Conservation (phyloP, 1,284 basidiomycete genomes). For the Phylloporus sp. region DNA sequence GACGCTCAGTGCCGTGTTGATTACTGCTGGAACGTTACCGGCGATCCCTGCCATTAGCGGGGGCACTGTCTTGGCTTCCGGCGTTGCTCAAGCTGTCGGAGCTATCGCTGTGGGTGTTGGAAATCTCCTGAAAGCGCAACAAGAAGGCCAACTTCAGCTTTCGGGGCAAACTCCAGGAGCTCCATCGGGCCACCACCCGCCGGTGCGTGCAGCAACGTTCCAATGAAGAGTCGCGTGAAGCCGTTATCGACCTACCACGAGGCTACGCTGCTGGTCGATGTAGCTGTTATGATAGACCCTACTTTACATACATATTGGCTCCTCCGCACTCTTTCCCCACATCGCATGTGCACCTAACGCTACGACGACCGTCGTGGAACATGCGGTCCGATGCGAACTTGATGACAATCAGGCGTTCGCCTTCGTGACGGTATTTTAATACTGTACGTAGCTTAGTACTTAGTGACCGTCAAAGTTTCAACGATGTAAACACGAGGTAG, state of each 20-base stretch:
- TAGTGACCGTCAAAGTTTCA: slow-evolving; percentile 25
- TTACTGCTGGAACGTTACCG: slow-evolving; percentile 74
- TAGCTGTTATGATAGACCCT: slow-evolving; percentile 24
- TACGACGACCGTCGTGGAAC: slow-evolving; percentile 13
- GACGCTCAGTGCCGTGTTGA: slow-evolving; percentile 72
- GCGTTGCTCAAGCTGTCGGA: slow-evolving; percentile 74
- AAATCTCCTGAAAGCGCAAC: slow-evolving; percentile 49
- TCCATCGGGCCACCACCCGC: slow-evolving; percentile 29
- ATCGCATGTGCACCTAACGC: slow-evolving; percentile 10
- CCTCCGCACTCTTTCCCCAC: slow-evolving; percentile 10
- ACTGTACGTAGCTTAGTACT: slow-evolving; percentile 28
- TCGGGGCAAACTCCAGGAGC: slow-evolving; percentile 30
- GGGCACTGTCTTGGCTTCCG: slow-evolving; percentile 69
- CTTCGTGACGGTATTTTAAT: slow-evolving; percentile 15
- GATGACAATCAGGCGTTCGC: slow-evolving; percentile 17
- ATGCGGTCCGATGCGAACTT: slow-evolving; percentile 11
- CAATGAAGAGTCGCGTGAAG: slow-evolving; percentile 19
- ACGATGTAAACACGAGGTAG: slow-evolving; percentile 34
- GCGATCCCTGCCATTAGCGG: slow-evolving; percentile 69
- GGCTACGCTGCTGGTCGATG: slow-evolving; percentile 31
- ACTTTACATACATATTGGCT: slow-evolving; percentile 27
- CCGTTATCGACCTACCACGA: slow-evolving; percentile 7
- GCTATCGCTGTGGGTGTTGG: slow-evolving; percentile 76
- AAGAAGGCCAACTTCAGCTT: slow-evolving; percentile 40
- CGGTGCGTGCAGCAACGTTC: slow-evolving; percentile 37